Evolutionary conservation across 805 yeast genomes (phyloP).

Genomic region (Zygotorulaspora sp.): DNA sequence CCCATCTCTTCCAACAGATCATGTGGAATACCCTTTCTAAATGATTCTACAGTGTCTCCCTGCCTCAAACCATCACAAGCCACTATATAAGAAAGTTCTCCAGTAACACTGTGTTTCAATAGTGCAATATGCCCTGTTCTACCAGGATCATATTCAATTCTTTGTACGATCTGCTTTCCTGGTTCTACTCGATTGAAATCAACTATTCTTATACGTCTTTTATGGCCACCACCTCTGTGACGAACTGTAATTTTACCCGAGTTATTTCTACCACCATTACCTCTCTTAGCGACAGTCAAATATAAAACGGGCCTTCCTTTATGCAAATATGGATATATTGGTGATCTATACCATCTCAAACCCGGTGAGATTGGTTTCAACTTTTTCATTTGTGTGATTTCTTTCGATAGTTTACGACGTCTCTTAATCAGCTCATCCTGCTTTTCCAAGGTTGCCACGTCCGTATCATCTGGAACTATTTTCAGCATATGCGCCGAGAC

Average conservation of each 20-base stretch:
- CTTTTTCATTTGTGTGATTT: slow-evolving; percentile 65
- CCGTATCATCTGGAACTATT: slow-evolving; percentile 42
- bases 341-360: slow-evolving; percentile 80
- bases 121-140: slow-evolving; percentile 92
- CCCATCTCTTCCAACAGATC: slow-evolving; percentile 78
- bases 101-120: slow-evolving; percentile 58
- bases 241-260: slow-evolving; percentile 85
- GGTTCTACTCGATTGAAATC: slow-evolving; percentile 64
- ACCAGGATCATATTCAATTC: slow-evolving; percentile 95
- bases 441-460: slow-evolving; percentile 67
- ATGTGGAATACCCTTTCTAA: slow-evolving; percentile 80
- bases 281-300: slow-evolving; percentile 67
- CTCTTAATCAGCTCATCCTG: slow-evolving; percentile 69
- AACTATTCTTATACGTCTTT: slow-evolving; percentile 76
- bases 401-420: slow-evolving; percentile 68
- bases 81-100: slow-evolving; percentile 68
- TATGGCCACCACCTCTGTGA: slow-evolving; percentile 96
- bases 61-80: slow-evolving; percentile 92
- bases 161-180: slow-evolving; percentile 73
- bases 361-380: slow-evolving; percentile 84
- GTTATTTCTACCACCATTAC: slow-evolving; percentile 84
- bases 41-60: slow-evolving; percentile 87
- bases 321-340: slow-evolving; percentile 81
- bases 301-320: slow-evolving; percentile 76
- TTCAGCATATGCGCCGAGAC: slow-evolving; percentile 31